phyloP scores from a whole-genome alignment of 140 eudicot genomes.

The Ambrosia hybrid region DNA sequence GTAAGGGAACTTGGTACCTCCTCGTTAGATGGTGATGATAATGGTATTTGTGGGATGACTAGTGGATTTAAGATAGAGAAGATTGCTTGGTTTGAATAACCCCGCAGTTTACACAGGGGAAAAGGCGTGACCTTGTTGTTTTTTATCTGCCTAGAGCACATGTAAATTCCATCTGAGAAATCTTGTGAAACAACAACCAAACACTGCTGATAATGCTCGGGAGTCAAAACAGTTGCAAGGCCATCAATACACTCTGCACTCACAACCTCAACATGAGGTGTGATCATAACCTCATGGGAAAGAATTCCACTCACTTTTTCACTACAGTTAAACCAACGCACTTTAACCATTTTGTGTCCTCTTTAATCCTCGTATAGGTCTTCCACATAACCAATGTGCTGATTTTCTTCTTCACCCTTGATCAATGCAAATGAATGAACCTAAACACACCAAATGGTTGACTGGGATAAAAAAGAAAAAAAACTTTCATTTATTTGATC shows the following conservation, averaged over 20 bases:
- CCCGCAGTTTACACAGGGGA: slow-evolving; percentile 40
- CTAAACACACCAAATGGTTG: slow-evolving; percentile 21
- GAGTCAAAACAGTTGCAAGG: slow-evolving; percentile 46
- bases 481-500: background rate
- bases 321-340: slow-evolving; percentile 42
- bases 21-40: background rate
- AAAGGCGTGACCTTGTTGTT: slow-evolving; percentile 34
- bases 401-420: slow-evolving; percentile 29
- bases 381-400: slow-evolving; percentile 45
- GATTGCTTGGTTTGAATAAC: slow-evolving; percentile 43
- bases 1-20: no score
- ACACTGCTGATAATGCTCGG: slow-evolving; percentile 43
- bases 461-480: background rate
- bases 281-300: slow-evolving; percentile 50
- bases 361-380: slow-evolving; percentile 51
- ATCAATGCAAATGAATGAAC: slow-evolving; percentile 53
- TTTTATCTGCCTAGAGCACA: slow-evolving; percentile 47
- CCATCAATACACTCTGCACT: slow-evolving; percentile 43
- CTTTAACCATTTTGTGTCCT: slow-evolving; percentile 42
- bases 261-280: slow-evolving; percentile 42
- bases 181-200: slow-evolving; percentile 28
- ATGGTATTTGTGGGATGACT: slow-evolving; percentile 1
- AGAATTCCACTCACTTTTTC: slow-evolving; percentile 19
- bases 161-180: slow-evolving; percentile 15
- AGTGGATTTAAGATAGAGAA: slow-evolving; percentile 24